A percentile compares a stretch with the other conserved stretches of the same genome.
These are phyloP conservation scores for Blastobotrys ciferrii DNA, from an alignment of 1,139 yeast genomes.

Conservation along the genomic window DNA sequence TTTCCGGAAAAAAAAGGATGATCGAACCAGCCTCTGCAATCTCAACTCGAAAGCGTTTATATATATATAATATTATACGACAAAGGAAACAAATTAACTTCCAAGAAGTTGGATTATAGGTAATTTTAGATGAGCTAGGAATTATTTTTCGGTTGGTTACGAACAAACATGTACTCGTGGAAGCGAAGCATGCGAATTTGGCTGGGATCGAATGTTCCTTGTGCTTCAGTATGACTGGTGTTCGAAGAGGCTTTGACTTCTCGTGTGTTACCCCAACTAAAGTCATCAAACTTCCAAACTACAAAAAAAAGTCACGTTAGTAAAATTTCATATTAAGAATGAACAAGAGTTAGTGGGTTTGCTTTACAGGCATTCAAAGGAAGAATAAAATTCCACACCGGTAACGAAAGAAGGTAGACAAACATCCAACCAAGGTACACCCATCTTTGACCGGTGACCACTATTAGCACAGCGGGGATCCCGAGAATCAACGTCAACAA, in stretches of 20 bases:
- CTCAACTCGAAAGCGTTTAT: no score
- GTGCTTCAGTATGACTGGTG: not conserved
- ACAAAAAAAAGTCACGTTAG: constrained; percentile 28
- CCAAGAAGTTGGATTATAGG: not conserved
- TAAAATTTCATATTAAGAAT: not conserved
- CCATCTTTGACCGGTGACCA: constrained; percentile 74
- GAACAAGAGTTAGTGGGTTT: not conserved
- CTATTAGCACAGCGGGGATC: constrained; percentile 72
- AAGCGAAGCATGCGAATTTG: constrained; percentile 11
- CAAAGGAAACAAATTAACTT: no score
- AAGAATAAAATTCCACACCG: constrained; percentile 86
- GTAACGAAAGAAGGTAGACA: constrained; percentile 73
- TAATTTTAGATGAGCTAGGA: not conserved
- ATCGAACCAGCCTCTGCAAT: no score
- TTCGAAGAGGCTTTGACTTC: not conserved
- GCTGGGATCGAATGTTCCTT: constrained; percentile 13
- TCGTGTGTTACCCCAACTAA: constrained; percentile 93
- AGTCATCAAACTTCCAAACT: constrained; percentile 89
- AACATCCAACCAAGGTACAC: constrained; percentile 75
- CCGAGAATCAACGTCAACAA: constrained; percentile 82
- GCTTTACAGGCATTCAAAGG: constrained; percentile 67
- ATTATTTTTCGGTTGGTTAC: not conserved
- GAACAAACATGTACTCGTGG: constrained; percentile 12
- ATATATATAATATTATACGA: no score
- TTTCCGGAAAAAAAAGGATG: no score